Base-by-base conservation (phyloP, 2,329 filamentous ascomycete genomes). In the Didymella exigua region DNA sequence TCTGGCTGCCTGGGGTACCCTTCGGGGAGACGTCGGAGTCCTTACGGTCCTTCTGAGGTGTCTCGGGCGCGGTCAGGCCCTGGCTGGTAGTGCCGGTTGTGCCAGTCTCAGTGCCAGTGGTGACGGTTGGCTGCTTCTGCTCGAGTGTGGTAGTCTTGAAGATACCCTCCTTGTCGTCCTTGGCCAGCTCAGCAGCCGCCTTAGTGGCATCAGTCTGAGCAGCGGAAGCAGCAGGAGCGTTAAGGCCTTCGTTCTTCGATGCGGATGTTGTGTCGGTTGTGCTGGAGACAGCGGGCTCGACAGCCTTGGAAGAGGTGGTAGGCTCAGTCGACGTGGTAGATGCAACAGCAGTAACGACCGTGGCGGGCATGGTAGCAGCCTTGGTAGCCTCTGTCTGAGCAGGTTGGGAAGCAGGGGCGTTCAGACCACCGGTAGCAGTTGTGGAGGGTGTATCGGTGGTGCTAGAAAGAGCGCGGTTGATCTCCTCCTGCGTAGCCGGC, bases 91-190 rank as follows among this genome's bases (percentile, higher is more conserved):
- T 43, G 7, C 63, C 67, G 10, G 67, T 67, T 11, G 60, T 72
- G 56, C 63, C 69, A 16, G 75, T 74, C 50, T 72, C 71, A 11
- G 70, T 69, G 38, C 76, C 77, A 9, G 73, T 76, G 19, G 77
- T 78, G 45, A 78, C 75, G 6, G 63, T 65, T 5, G 77, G 77
- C 51, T 74, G 57, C 10, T 68, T 74, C 61, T 77, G 75, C 44
- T 69, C 65, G 21, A 67, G 72, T 19, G 71, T 69, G n/a, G 73
- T 65, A 53, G 72, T 72, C 58, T 71, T 71, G 33, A 76, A 73
- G 70, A 75, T 75, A 30, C 74, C 76, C 23, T 73, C 77, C 34
- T 78, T 74, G 56, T 78, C 77, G 37, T 76, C 72, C 44, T 73
- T 76, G 45, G 72, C 70, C 19, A 61, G 46, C 44, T 63, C 66